Percentiles rank a stretch among this genome's conserved stretches.
Conservation (phyloP, 331 rosid genomes). For the Quercus phellos region DNA sequence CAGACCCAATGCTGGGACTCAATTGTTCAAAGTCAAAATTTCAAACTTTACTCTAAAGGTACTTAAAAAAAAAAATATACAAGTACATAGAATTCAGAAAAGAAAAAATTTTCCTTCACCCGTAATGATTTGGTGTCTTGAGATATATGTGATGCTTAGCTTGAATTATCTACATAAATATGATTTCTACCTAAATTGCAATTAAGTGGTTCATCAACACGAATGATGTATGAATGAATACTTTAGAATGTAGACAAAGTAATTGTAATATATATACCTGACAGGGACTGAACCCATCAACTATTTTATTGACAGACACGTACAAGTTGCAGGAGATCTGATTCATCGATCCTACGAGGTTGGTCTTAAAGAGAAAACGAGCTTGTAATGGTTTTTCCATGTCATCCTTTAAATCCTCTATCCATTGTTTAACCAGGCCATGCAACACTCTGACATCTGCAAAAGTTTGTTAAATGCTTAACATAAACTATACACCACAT, state of each 20-base stretch:
- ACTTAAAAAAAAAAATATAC: neutral
- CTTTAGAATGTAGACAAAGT: neutral
- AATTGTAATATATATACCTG: constrained; percentile 39
- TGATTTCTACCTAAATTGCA: neutral
- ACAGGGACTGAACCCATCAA: constrained; percentile 43
- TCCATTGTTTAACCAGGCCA: constrained; percentile 58
- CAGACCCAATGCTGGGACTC: neutral
- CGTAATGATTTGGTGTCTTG: neutral
- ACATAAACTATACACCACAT: constrained; percentile 4
- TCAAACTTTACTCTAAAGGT: neutral
- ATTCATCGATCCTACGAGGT: constrained; percentile 48
- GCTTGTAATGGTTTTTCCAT: constrained; percentile 52
- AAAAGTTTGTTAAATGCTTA: constrained; percentile 19
- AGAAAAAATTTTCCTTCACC: neutral
- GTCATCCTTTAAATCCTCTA: constrained; percentile 59
- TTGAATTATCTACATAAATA: neutral
- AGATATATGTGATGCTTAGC: neutral
- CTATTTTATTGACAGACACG: constrained; percentile 39
- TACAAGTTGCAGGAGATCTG: constrained; percentile 58
- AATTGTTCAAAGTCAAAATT: neutral
- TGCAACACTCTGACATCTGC: constrained; percentile 73
- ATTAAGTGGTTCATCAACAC: neutral
- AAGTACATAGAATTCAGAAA: neutral
- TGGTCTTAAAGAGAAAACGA: constrained; percentile 46
- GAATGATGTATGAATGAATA: neutral